phyloP scores from a whole-genome alignment of 176 grass and related monocot genomes.

The Juncus effusus region DNA sequence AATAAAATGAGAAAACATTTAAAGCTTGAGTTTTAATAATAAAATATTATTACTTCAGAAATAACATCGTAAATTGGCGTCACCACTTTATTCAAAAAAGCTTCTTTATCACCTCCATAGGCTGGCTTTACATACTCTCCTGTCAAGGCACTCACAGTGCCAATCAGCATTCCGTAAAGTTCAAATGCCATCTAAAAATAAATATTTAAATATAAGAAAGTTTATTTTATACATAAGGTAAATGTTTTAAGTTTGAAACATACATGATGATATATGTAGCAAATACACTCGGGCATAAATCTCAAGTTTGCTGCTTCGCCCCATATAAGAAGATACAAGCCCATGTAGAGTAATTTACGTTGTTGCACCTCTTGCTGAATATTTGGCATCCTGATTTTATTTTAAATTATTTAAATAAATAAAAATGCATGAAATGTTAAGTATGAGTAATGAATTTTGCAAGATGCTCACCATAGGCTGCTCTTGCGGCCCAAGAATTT shows the following conservation, averaged over 20 bases:
- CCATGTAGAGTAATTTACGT: slow-evolving; percentile 89
- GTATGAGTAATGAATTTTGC: not conserved
- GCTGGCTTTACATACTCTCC: slow-evolving; percentile 85
- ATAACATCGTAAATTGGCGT: slow-evolving; percentile 83
- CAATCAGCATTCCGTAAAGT: slow-evolving; percentile 82
- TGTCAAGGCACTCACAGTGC: slow-evolving; percentile 80
- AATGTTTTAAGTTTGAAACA: slow-evolving; percentile 14
- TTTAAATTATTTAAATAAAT: not conserved
- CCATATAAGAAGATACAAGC: slow-evolving; percentile 99
- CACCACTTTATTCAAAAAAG: slow-evolving; percentile 83
- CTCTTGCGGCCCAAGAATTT: slow-evolving; percentile 74
- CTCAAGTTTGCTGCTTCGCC: slow-evolving; percentile 96
- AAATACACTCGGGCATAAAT: slow-evolving; percentile 97
- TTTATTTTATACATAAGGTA: not conserved
- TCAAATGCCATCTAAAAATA: slow-evolving; percentile 89
- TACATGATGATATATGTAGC: slow-evolving; percentile 99
- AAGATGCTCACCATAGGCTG: slow-evolving; percentile 71
- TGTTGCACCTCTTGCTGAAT: slow-evolving; percentile 96
- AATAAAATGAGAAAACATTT: slow-evolving; percentile 11
- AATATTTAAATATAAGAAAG: slow-evolving; percentile 10
- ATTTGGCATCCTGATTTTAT: slow-evolving; percentile 64
- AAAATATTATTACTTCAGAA: slow-evolving; percentile 40
- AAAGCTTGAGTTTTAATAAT: slow-evolving; percentile 14
- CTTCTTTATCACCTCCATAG: slow-evolving; percentile 94
- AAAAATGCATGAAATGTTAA: not conserved